Percentiles rank a stretch among this genome's conserved stretches.
Evolutionary conservation across 140 eudicot species (phyloP).

Genomic region (Ambrosia hybrid): DNA sequence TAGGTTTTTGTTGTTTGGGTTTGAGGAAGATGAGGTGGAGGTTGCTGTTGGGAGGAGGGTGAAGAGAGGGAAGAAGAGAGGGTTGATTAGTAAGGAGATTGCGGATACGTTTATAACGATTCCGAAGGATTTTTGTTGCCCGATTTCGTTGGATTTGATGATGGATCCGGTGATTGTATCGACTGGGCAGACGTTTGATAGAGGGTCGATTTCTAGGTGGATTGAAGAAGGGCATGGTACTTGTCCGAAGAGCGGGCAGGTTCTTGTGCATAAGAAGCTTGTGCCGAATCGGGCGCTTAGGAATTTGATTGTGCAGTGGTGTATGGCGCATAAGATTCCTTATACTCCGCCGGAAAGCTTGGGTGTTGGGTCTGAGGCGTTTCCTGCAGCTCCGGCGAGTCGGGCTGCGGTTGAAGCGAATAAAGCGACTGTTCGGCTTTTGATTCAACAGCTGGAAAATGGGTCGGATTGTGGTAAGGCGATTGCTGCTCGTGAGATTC

Average conservation of each 20-base stretch:
- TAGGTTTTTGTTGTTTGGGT: conserved; percentile 72
- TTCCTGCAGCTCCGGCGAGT: conserved; percentile 45
- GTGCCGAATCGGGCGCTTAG: conserved; percentile 84
- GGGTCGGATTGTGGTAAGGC: conserved; percentile 62
- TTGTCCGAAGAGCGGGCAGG: conserved; percentile 91
- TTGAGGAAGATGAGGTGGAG: conserved; percentile 62
- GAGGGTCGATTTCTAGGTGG: conserved; percentile 75
- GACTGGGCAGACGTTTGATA: conserved; percentile 90
- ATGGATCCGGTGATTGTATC: conserved; percentile 76
- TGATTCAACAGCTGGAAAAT: conserved; percentile 52
- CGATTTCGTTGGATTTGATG: conserved; percentile 86
- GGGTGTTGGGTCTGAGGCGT: conserved; percentile 42
- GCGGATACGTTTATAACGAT: conserved; percentile 56
- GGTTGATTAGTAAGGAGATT: conserved; percentile 53
- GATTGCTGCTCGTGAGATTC: conserved; percentile 70
- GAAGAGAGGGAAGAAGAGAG: conserved; percentile 37
- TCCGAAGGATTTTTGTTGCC: conserved; percentile 81
- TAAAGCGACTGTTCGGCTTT: conserved; percentile 61
- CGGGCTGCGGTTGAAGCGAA: conserved; percentile 79
- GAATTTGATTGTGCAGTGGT: conserved; percentile 75
- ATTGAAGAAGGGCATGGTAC: conserved; percentile 79
- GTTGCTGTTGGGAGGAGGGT: conserved; percentile 31
- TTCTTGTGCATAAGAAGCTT: conserved; percentile 62
- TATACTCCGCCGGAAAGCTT: conserved; percentile 52
- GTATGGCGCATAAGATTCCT: conserved; percentile 60